Base-by-base conservation (phyloP, 2,329 filamentous ascomycete genomes). In the Penicillium sp. region DNA sequence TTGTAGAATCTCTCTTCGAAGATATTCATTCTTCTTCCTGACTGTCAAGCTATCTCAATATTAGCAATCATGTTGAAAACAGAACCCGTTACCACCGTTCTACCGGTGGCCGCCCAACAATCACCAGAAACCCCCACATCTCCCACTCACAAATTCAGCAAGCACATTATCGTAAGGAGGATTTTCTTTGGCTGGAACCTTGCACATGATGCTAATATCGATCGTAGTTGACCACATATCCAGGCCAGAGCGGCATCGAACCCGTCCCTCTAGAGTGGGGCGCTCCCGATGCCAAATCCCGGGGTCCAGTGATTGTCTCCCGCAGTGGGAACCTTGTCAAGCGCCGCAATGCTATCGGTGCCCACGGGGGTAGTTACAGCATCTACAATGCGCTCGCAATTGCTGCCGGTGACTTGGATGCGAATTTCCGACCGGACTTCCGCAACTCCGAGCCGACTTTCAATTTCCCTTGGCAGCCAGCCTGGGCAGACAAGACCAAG, bases 321-420 rank as follows among this genome's bases (percentile, higher is more conserved):
- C 59, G 63, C 18, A 67, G 63, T 30, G 60, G 59, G 8, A 62
- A 63, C 19, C 45, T 62, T 31, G 35, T 67, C n/a, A 66, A 71
- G 57, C 64, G 65, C 41, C 57, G 63, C 42, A 72, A 65, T 76
- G 80, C 82, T 38, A 82, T 86, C 64, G 82, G 82, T 62, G 85
- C 82, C 50, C 85, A 88, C 59, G 92, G 93, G 56, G 92, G 93
- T 49, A 96, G 90, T 4, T 97, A 99, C 70, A 90, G 89, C 54
- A 92, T 96, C 57, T 97, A 97, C 75, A 90, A 95, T 66, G 92
- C 92, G 18, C 80, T 97, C 25, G 92, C 92, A 11, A 84, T 97
- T 57, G 92, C 92, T 18, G 93, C 89, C 67, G 91, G 92, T 62
- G 87, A 97, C 67, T 80, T 97, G 50, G 83, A 89, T 54, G 79